These are phyloP conservation scores for Pholiota adiposa DNA, from an alignment of 1,284 basidiomycete species.

Conservation along the genomic window DNA sequence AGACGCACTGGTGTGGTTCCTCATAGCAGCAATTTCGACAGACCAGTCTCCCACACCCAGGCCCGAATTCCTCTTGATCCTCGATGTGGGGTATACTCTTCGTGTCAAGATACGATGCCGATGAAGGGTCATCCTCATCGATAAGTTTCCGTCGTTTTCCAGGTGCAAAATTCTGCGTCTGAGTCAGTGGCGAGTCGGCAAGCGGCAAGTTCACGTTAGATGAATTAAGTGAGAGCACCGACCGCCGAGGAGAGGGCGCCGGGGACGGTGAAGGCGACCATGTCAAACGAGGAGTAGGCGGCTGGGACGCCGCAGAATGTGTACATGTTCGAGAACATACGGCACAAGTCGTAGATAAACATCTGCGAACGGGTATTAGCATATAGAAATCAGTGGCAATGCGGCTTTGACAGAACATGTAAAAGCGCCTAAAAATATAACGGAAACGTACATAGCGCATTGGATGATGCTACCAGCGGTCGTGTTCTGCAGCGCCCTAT, in stretches of 20 bases:
- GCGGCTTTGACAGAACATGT: slow-evolving; percentile 6
- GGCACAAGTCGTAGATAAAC: slow-evolving; percentile 33
- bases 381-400: neutral
- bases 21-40: slow-evolving; percentile 40
- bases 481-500: slow-evolving; percentile 7
- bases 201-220: slow-evolving; percentile 29
- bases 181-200: neutral
- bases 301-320: slow-evolving; percentile 31
- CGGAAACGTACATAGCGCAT: slow-evolving; percentile 11
- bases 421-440: slow-evolving; percentile 9
- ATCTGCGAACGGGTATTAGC: slow-evolving; percentile 26
- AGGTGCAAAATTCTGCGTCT: neutral
- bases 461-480: slow-evolving; percentile 11
- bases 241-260: slow-evolving; percentile 27
- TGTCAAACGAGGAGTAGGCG: slow-evolving; percentile 38
- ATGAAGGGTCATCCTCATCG: slow-evolving; percentile 27
- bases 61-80: slow-evolving; percentile 22
- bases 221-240: slow-evolving; percentile 30
- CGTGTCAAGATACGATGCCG: slow-evolving; percentile 3
- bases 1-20: slow-evolving; percentile 33
- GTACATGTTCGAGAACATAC: slow-evolving; percentile 41
- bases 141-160: slow-evolving; percentile 32
- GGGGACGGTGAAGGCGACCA: slow-evolving; percentile 32
- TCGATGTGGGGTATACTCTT: slow-evolving; percentile 10
- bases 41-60: slow-evolving; percentile 35